These are phyloP conservation scores for Trichocladium antarcticum DNA, from an alignment of 495 filamentous ascomycete species.

Conservation along the genomic window DNA sequence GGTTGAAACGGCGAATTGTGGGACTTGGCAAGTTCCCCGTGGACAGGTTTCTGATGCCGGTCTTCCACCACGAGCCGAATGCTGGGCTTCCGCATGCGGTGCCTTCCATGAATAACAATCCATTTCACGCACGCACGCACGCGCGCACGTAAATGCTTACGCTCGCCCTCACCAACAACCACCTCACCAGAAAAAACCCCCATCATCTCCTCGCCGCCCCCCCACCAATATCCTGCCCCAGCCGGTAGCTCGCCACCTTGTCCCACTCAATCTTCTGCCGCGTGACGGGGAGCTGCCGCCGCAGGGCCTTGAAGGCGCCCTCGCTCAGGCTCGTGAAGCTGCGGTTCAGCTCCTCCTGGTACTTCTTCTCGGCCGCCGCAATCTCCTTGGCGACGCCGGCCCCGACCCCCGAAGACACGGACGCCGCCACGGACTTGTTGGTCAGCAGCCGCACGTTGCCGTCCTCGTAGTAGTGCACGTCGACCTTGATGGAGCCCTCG, in stretches of 20 bases:
- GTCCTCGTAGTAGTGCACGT: constrained; percentile 99
- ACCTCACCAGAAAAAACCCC: neutral
- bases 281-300: constrained; percentile 89
- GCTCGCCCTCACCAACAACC: neutral
- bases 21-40: no score
- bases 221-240: constrained; percentile 63
- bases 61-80: no score
- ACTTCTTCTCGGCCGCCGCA: constrained; percentile 69
- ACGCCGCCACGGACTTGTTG: constrained; percentile 55
- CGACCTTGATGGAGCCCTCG: constrained; percentile 60
- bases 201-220: constrained; percentile 37
- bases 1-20: neutral
- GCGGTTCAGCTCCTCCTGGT: constrained; percentile 90
- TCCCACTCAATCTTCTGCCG: constrained; percentile 99
- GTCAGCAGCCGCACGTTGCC: constrained; percentile 91
- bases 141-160: no score
- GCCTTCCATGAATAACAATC: no score
- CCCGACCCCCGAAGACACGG: constrained; percentile 51
- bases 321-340: constrained; percentile 83
- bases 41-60: no score
- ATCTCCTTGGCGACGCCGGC: constrained; percentile 62
- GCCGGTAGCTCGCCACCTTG: constrained; percentile 87
- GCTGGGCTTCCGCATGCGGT: no score
- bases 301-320: constrained; percentile 84
- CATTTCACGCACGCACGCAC: no score